Conservation (phyloP, 2,329 filamentous ascomycete genomes). For the Elsinoe batatas region DNA sequence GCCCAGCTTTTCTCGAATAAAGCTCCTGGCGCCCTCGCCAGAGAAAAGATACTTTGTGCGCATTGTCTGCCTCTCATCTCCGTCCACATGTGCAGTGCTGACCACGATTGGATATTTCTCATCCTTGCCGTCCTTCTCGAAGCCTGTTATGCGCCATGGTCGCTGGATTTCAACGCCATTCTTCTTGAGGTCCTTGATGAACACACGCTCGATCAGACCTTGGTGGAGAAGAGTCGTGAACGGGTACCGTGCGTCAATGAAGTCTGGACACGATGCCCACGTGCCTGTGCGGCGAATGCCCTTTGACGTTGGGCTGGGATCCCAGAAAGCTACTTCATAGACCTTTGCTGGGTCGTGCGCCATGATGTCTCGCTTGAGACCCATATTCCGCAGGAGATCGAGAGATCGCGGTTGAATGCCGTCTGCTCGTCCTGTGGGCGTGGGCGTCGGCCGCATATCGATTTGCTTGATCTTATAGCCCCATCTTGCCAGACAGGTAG, state of each 20-base stretch:
- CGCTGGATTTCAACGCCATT: conserved; percentile 46
- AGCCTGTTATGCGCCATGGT: conserved; percentile 53
- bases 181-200: conserved; percentile 52
- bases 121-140: conserved; percentile 50
- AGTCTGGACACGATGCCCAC: conserved; percentile 82
- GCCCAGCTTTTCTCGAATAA: conserved; percentile 52
- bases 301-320: conserved; percentile 41
- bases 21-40: conserved; percentile 52
- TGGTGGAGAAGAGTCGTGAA: conserved; percentile 55
- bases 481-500: conserved; percentile 80
- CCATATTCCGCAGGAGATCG: conserved; percentile 81
- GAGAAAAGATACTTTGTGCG: conserved; percentile 54
- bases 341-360: conserved; percentile 77
- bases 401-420: conserved; percentile 85
- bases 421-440: conserved; percentile 75
- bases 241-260: conserved; percentile 57
- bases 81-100: conserved; percentile 65
- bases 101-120: conserved; percentile 73
- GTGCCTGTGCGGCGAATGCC: conserved; percentile 53
- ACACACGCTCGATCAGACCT: conserved; percentile 52
- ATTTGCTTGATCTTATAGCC: conserved; percentile 94
- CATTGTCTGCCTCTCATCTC: conserved; percentile 55
- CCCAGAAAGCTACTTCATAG: conserved; percentile 61
- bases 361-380: conserved; percentile 80
- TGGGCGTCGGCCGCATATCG: conserved; percentile 80